Conservation (phyloP, 2,329 filamentous ascomycete species). For the Blumeria hordei region DNA sequence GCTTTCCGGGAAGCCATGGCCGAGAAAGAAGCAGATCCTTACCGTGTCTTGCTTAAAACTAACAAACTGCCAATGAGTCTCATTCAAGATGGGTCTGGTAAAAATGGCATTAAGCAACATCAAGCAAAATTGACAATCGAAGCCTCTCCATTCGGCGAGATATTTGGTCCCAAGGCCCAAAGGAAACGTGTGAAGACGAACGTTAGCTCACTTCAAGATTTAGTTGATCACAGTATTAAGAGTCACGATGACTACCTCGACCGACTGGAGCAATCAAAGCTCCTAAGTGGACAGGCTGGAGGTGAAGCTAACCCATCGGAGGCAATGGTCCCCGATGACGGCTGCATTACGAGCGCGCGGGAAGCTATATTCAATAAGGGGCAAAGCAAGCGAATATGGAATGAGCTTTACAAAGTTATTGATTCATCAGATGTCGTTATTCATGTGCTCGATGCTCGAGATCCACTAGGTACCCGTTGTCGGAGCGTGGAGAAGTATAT, state of each 20-base stretch:
- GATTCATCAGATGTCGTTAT: slow-evolving; percentile 90
- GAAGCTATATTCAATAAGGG: slow-evolving; percentile 87
- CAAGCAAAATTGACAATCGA: slow-evolving; percentile 85
- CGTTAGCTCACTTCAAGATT: slow-evolving; percentile 56
- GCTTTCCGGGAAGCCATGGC: slow-evolving; percentile 82
- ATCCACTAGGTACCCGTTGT: slow-evolving; percentile 77
- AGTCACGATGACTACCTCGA: slow-evolving; percentile 66
- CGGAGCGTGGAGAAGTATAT: slow-evolving; percentile 83
- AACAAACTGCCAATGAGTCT: slow-evolving; percentile 95
- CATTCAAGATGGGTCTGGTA: slow-evolving; percentile 54
- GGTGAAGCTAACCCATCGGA: slow-evolving; percentile 24
- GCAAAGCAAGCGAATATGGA: slow-evolving; percentile 90
- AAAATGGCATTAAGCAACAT: slow-evolving; percentile 77
- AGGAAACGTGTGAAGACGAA: slow-evolving; percentile 78
- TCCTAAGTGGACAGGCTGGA: slow-evolving; percentile 47
- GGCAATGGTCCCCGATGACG: slow-evolving; percentile 20
- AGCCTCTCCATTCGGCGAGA: slow-evolving; percentile 61
- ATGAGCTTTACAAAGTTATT: slow-evolving; percentile 85
- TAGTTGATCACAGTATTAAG: slow-evolving; percentile 57
- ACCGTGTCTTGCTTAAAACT: slow-evolving; percentile 81
- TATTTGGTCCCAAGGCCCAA: slow-evolving; percentile 84
- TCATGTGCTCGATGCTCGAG: slow-evolving; percentile 77
- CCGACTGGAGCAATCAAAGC: slow-evolving; percentile 50
- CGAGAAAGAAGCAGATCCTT: slow-evolving; percentile 73
- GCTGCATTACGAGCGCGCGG: slow-evolving; percentile 35